phyloP scores from a whole-genome alignment of 2,329 filamentous ascomycete genomes.

The Sphaceloma murrayae region DNA sequence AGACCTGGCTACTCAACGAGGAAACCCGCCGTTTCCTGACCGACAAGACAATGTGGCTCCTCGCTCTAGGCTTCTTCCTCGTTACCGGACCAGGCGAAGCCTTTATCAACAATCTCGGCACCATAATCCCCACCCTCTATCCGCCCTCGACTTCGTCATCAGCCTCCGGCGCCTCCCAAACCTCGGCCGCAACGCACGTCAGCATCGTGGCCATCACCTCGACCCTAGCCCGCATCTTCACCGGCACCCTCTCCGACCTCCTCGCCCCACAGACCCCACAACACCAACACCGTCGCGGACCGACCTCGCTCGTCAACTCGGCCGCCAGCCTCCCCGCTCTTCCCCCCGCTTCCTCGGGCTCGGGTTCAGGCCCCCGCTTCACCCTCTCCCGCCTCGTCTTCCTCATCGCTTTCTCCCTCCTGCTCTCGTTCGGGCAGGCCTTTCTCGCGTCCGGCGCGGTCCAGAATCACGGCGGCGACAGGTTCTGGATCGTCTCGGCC shows the following conservation, averaged over 20 bases:
- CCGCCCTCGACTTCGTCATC: conserved; percentile 41
- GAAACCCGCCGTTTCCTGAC: conserved; percentile 77
- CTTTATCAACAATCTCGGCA: conserved; percentile 95
- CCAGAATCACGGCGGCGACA: conserved; percentile 62
- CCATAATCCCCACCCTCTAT: conserved; percentile 79
- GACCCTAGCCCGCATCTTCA: conserved; percentile 80
- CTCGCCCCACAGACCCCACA: conserved; percentile 52
- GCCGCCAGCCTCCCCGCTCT: conserved; percentile 28
- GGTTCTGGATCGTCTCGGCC: conserved; percentile 78
- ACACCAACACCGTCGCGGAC: conserved; percentile 47
- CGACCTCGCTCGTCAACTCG: conserved; percentile 35
- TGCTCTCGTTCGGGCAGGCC: conserved; percentile 65
- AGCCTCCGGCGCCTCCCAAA: conserved; percentile 36
- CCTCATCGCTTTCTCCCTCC: conserved; percentile 61
- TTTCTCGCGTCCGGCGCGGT: conserved; percentile 66
- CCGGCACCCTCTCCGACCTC: conserved; percentile 79
- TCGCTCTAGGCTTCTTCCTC: conserved; percentile 83
- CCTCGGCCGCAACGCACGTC: conserved; percentile 75
- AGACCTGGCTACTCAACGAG: conserved; percentile 82
- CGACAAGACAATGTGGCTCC: conserved; percentile 92
- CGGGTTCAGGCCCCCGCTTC: conserved; percentile 37
- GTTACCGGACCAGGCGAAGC: conserved; percentile 93
- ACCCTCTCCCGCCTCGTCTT: conserved; percentile 70
- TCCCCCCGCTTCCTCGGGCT: conserved; percentile 18
- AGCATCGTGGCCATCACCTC: conserved; percentile 85